Percentiles rank a stretch among this genome's conserved stretches.
These are phyloP conservation scores for Saccharomycopsis sp. DNA, from an alignment of 805 yeast genomes.

Conservation along the genomic window DNA sequence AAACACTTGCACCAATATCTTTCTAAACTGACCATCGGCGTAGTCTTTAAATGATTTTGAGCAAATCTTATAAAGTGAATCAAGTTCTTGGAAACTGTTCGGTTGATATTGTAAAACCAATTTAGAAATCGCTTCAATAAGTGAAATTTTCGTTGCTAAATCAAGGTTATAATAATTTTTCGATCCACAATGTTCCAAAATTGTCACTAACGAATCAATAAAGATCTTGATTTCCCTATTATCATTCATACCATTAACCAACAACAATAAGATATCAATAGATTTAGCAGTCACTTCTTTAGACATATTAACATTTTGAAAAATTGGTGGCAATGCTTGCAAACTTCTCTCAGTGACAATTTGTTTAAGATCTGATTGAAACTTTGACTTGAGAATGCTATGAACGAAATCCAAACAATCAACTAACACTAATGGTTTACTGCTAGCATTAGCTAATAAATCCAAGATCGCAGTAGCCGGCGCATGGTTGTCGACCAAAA, in stretches of 20 bases:
- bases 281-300: conserved; percentile 46
- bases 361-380: neutral
- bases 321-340: conserved; percentile 37
- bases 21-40: conserved; percentile 56
- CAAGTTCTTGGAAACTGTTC: conserved; percentile 37
- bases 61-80: conserved; percentile 41
- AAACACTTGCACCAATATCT: conserved; percentile 53
- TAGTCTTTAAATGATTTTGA: conserved; percentile 54
- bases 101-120: conserved; percentile 5
- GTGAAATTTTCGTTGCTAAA: conserved; percentile 41
- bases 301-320: conserved; percentile 25
- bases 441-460: conserved; percentile 44
- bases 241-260: conserved; percentile 53
- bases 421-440: conserved; percentile 60
- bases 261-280: conserved; percentile 43
- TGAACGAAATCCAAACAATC: conserved; percentile 48
- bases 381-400: conserved; percentile 30
- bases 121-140: conserved; percentile 38
- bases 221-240: conserved; percentile 47
- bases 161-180: conserved; percentile 9
- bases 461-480: conserved; percentile 51
- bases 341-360: conserved; percentile 32
- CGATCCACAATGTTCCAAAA: conserved; percentile 12
- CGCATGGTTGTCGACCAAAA: conserved; percentile 48
- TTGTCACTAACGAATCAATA: conserved; percentile 42